Evolutionary conservation across 176 grass and related monocot genomes (phyloP).

Genomic region (Aegilops speltoides): DNA sequence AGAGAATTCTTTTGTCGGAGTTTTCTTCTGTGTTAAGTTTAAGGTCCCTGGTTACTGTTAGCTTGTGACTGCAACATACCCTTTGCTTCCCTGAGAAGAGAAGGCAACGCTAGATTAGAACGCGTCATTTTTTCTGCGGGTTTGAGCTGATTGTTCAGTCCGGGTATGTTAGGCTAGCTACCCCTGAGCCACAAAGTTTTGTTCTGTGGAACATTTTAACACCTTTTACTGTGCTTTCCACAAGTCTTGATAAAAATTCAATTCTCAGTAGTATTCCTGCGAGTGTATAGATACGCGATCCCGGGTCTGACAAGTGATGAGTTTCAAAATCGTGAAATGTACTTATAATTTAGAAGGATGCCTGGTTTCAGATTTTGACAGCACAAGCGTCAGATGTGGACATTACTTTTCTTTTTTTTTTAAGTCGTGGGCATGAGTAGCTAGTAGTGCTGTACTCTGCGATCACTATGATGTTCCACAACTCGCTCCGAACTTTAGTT

Average conservation of each 20-base stretch:
- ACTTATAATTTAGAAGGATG: not conserved
- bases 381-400: not conserved
- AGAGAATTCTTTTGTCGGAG: not conserved
- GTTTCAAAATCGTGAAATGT: not conserved
- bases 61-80: not conserved
- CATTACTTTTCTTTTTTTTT: not conserved
- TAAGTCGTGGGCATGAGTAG: not conserved
- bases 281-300: not conserved
- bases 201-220: not conserved
- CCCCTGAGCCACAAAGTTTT: not conserved
- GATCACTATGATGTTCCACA: not conserved
- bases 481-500: not conserved
- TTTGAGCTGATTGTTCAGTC: not conserved
- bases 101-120: not conserved
- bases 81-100: not conserved
- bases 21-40: not conserved
- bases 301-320: not conserved
- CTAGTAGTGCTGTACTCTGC: not conserved
- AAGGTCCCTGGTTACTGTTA: not conserved
- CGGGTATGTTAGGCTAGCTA: not conserved
- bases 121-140: not conserved
- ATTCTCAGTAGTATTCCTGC: not conserved
- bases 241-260: not conserved
- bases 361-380: not conserved
- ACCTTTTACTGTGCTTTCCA: not conserved